Conservation (phyloP, 1,139 yeast genomes). For the Magnusiomyces magnusii region DNA sequence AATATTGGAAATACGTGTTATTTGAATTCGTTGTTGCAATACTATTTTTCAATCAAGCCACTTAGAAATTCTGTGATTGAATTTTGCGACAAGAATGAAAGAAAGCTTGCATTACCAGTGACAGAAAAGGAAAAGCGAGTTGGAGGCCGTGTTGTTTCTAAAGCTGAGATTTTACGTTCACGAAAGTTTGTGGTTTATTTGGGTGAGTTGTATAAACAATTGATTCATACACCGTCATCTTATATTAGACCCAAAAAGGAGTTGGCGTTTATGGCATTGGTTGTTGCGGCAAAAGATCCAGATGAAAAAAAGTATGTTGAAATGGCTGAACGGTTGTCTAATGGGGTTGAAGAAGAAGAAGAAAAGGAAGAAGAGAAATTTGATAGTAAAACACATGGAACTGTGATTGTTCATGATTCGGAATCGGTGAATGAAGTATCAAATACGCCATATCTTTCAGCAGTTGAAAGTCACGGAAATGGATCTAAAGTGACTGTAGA, state of each 20-base stretch:
- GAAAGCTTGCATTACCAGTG: no score
- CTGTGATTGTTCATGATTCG: no score
- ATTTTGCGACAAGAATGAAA: constrained; percentile 35
- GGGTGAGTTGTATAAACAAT: constrained; percentile 56
- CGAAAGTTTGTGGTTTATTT: constrained; percentile 71
- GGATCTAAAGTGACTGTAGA: no score
- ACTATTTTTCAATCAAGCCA: constrained; percentile 79
- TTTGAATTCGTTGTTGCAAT: constrained; percentile 80
- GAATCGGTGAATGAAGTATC: no score
- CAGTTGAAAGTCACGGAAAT: no score
- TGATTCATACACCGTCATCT: constrained; percentile 55
- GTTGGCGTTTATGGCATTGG: constrained; percentile 79
- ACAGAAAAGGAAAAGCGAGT: constrained; percentile 42
- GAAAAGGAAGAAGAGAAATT: neutral
- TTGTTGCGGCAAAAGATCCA: constrained; percentile 45
- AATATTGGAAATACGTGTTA: constrained; percentile 96
- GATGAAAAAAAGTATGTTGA: constrained; percentile 16
- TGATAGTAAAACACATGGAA: neutral
- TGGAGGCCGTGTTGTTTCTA: constrained; percentile 78
- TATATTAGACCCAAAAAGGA: constrained; percentile 79
- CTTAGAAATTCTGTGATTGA: constrained; percentile 57
- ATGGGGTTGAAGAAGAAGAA: constrained; percentile 14
- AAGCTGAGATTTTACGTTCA: constrained; percentile 67
- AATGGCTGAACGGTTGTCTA: constrained; percentile 4
- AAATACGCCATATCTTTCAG: no score